phyloP scores from a whole-genome alignment of 257 asterid genomes.

The Capsicum pubescens region DNA sequence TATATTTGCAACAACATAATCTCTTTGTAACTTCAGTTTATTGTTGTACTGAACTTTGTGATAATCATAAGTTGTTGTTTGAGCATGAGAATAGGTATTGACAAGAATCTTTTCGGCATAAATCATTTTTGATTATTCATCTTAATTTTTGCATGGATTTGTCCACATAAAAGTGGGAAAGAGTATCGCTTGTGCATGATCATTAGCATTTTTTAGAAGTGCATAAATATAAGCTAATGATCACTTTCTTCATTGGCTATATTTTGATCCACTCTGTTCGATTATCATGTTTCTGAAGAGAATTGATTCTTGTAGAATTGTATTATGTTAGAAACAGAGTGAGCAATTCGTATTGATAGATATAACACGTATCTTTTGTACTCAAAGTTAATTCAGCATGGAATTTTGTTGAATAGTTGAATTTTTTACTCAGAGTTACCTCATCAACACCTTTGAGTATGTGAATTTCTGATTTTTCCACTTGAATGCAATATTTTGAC shows the following conservation, averaged over 20 bases:
- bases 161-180: background rate
- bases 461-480: too few species aligned
- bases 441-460: too few species aligned
- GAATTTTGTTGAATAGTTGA: too few species aligned
- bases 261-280: conserved; percentile 24
- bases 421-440: too few species aligned
- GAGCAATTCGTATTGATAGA: too few species aligned
- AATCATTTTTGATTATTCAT: background rate
- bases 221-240: background rate
- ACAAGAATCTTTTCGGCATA: background rate
- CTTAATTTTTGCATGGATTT: background rate
- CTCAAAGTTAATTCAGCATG: too few species aligned
- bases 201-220: background rate
- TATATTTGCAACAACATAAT: background rate
- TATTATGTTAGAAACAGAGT: too few species aligned
- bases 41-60: background rate
- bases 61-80: conserved; percentile 11
- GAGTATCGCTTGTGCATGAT: background rate
- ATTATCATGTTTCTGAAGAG: background rate
- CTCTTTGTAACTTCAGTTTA: background rate
- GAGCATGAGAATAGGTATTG: background rate
- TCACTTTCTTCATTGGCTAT: background rate
- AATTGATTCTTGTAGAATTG: too few species aligned
- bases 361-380: too few species aligned
- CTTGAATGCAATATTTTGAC: too few species aligned